Evolutionary conservation across 2,329 filamentous ascomycete species (phyloP), one percentile per base, ranked within the genome.

Genomic region (Hortaea werneckii): DNA sequence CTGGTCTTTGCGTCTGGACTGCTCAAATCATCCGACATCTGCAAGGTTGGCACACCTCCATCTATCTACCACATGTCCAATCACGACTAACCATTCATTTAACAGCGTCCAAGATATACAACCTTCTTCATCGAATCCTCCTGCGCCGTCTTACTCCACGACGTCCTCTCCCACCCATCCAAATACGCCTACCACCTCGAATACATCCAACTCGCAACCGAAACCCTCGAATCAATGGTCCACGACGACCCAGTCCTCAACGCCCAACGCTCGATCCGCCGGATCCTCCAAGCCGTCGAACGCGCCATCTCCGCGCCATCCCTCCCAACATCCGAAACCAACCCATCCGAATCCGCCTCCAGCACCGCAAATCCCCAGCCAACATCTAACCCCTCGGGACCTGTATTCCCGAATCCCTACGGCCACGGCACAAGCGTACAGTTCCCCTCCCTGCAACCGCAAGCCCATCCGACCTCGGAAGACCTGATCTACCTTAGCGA

Each of bases 141-240:
- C 40, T 62, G 58, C 27, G 58, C 58, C 4, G 60, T 62, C 5
- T 50, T 62, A 7, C 40, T 62, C 5, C 59, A 61, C 38, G 58
- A 62, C 46, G 57, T 54, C 27, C 50, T 62, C 8, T 47, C 41
- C 41, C 45, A 47, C 38, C 58, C 58, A 0, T 48, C 53, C 7
- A 62, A 62, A 37, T 56, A 60, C 26, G 52, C 58, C 0, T 60
- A 60, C 41, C 56, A 59, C 34, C 49, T 60, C 11, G 58, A 62
- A 26, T 61, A 56, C 26, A 58, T 61, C 35, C 49, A 59, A 11
- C 55, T 51, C 37, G 59, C 55, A 3, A 41, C 60, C 20, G 40
- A 50, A 2, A 54, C 53, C 38, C 49, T 62, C 9, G 53, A 53
- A 30, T 42, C 46, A 1, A 60, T 62, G 48, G 40, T 58, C 5